Base-by-base conservation (phyloP, 139 green algal genomes). In the Micromonas commoda region DNA sequence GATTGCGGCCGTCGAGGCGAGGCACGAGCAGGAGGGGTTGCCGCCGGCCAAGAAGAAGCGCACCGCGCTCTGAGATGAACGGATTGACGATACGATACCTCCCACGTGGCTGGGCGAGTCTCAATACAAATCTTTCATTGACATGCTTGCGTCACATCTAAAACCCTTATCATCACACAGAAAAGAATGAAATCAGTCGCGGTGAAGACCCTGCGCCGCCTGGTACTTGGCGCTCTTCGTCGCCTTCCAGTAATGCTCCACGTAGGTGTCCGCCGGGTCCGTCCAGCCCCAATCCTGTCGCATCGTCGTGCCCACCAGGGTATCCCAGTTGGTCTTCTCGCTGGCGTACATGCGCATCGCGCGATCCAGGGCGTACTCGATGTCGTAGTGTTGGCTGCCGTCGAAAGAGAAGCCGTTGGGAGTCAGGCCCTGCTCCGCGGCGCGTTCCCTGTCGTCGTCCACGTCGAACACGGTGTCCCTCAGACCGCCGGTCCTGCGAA, bases 241-340 rank as follows among this genome's bases (percentile, higher is more conserved):
- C 0, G 91, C 89, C 73, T 89, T 89, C 84, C 97, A 93, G 83
- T 99, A 99, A 5, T 98, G 88, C 84, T 97, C 91, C 1, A 98
- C 82, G 82, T 99, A 99, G 74, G 97, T 93, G 19, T 95, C 79
- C 0, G 92, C 90, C 0, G 95, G 95, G 20, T 82, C 82, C 81
- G 87, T 88, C 95, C 95, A 99, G 77, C 75, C 88, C 94, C 94
- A 98, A 84, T 99, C 95, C 73, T 96, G 87, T 45, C 72, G 21
- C 84, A 89, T 88, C 21, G 71, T 64, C 20, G 34, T 73, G 23
- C 51, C 73, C 31, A 3, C 21, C 26, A 79, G 64, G 37, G 84
- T 57, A 0, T 61, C 1, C 68, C 68, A 75, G 16, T 26, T 23
- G 26, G 54, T 34, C n/a, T 78, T 38, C 2, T 75, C 68, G 45